Evolutionary conservation across 169 alveolate genomes (phyloP), one percentile per base, ranked within the genome.

Genomic region (Cryptosporidium sp.): DNA sequence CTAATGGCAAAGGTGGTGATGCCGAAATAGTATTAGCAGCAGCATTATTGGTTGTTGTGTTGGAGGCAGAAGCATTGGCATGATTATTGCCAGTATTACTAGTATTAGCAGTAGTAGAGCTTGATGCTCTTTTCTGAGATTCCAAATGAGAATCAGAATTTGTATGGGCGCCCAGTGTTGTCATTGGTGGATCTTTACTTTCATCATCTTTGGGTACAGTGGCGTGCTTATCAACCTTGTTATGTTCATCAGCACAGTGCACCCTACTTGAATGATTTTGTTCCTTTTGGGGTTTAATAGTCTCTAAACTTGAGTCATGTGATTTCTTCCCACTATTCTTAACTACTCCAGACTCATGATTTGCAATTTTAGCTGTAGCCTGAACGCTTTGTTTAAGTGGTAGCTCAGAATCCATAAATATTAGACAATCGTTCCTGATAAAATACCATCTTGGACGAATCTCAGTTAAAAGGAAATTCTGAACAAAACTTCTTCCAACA

Each of bases 401-500:
- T 29, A 80, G 43, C 26, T 62, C 74, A 48, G 89, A 80, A 29
- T 80, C 89, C 33, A 80, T n/a, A 26, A 80, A 80, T 41, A 80
- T 21, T 23, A 80, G 68, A 21, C 89, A 80, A 31, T 80, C 89
- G n/a, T 80, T 80, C 43, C 89, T 31, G 10, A 80, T 48, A 80
- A 80, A 80, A 65, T 80, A 80, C 89, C 89, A 80, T 8, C 89
- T 35, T 62, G 89, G 89, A 7, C 89, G 71, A 12, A 80, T 80
- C 43, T 80, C 89, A 26, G 89, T 80, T 9, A 80, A 43, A 16
- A 80, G 65, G 52, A 80, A 80, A 5, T 67, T 80, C 33, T 80
- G 89, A n/a, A 80, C 89, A 65, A 80, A 80, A 41, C 80, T 31
- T 29, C 68, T 80, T 23, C 89, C 89, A 18, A 80, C 29, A 14